Conservation (phyloP, 306 rosid genomes). For the Vigna reflexopilosa region DNA sequence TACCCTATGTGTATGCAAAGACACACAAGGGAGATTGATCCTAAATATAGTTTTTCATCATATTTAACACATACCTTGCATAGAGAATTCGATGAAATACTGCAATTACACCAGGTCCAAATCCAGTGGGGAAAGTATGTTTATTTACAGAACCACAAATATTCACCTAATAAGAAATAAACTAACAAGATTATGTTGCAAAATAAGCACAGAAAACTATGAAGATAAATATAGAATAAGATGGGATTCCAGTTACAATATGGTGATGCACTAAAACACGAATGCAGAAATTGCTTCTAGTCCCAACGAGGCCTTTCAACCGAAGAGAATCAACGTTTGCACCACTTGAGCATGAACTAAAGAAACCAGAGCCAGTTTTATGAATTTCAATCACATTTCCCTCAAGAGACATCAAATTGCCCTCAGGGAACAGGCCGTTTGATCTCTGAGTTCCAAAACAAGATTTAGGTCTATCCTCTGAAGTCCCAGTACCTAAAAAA, state of each 20-base stretch:
- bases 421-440: conserved; percentile 70
- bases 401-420: conserved; percentile 63
- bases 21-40: too few species aligned
- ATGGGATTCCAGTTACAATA: conserved; percentile 55
- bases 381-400: conserved; percentile 72
- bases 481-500: conserved; percentile 40
- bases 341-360: conserved; percentile 50
- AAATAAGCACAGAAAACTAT: conserved; percentile 28
- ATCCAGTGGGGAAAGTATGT: conserved; percentile 69
- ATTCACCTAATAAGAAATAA: conserved; percentile 64
- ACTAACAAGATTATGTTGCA: conserved; percentile 21
- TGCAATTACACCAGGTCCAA: conserved; percentile 81
- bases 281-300: conserved; percentile 64
- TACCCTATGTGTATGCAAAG: too few species aligned
- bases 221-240: conserved; percentile 22
- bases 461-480: conserved; percentile 20
- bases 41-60: too few species aligned
- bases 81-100: conserved; percentile 82
- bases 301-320: conserved; percentile 52
- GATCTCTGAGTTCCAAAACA: conserved; percentile 45
- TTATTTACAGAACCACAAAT: conserved; percentile 60
- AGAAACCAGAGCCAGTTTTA: too few species aligned
- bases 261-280: conserved; percentile 66
- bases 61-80: too few species aligned
- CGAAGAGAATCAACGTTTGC: conserved; percentile 50